Base-by-base conservation (phyloP, 2,329 filamentous ascomycete genomes). In the Alternaria triticina region DNA sequence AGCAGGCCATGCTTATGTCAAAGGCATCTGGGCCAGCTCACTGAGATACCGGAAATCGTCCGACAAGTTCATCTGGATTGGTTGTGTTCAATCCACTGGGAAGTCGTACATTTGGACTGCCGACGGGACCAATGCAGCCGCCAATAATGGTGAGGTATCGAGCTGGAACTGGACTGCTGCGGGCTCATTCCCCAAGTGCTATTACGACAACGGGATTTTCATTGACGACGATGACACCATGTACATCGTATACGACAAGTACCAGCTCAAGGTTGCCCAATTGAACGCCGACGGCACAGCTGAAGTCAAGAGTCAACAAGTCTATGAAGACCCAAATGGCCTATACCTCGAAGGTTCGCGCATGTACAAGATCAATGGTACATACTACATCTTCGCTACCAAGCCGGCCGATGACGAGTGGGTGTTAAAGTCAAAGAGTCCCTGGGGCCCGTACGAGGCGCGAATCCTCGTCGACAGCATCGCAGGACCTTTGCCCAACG, bases 211-310 rank as follows among this genome's bases (percentile, higher is more conserved):
- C 17, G 86, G 87, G 0, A 73, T 89, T 0, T 72, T 89, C n/a
- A 82, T 89, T 33, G 87, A 89, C 54, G 85, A 87, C 23, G 82
- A 88, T 30, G 87, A 88, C 60, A 85, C 82, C 1, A 86, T 88
- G 81, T 89, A 88, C 55, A 83, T 89, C 0, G 85, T 82, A 0
- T 87, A 87, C 67, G 87, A 86, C 5, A 83, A 80, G 50, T 82
- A 75, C 0, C 78, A 83, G 3, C 82, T 89, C 55, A 77, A 66
- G 9, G 82, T 89, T 1, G 84, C 87, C 1, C 82, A 87, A 68
- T 79, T 89, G 3, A 82, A 82, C 15, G 64, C 74, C 0, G 84
- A 88, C 60, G 85, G 83, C 0, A 74, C 85, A 0, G 79, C 77
- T 27, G 74, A 86, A 54, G 82, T 84, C 11, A 81, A 79, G 46